Conservation (phyloP, 495 filamentous ascomycete genomes). For the Aspergillus indologenus region DNA sequence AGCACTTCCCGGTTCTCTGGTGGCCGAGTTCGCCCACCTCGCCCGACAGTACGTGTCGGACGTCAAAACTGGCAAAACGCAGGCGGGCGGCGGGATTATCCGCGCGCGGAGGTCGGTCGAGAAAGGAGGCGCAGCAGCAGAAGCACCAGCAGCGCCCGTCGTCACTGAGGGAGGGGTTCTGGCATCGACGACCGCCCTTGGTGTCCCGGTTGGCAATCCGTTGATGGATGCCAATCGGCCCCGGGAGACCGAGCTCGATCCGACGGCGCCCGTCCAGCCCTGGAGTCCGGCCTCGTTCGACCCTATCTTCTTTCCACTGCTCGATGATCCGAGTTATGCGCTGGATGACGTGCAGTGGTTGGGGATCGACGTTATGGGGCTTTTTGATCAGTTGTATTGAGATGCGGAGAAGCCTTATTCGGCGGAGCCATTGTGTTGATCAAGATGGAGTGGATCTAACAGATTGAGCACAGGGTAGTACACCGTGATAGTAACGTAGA, state of each 20-base stretch:
- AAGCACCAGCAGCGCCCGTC: too few relatives aligned
- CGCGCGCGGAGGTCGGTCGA: background rate
- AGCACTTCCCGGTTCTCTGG: constrained; percentile 27
- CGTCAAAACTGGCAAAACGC: background rate
- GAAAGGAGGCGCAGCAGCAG: too few relatives aligned
- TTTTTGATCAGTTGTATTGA: constrained; percentile 1
- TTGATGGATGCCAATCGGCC: background rate
- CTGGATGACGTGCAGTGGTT: background rate
- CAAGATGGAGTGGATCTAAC: too few relatives aligned
- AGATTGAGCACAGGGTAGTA: too few relatives aligned
- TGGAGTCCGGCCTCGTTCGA: constrained; percentile 1
- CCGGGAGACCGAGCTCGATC: background rate
- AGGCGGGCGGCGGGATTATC: background rate
- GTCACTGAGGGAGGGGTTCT: too few relatives aligned
- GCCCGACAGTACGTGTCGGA: constrained; percentile 28
- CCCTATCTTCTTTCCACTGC: background rate
- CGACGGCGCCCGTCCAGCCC: background rate
- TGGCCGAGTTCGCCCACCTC: constrained; percentile 33
- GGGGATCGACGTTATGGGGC: background rate
- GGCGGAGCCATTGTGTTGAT: too few relatives aligned
- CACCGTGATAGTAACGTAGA: too few relatives aligned
- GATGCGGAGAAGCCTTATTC: too few relatives aligned
- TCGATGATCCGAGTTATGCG: background rate
- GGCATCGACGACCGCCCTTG: background rate
- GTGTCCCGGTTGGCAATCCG: too few relatives aligned